A percentile compares a stretch with the other conserved stretches of the same genome.
Conservation (phyloP, 148 eudicot species). For the Chenopodium formosanum region DNA sequence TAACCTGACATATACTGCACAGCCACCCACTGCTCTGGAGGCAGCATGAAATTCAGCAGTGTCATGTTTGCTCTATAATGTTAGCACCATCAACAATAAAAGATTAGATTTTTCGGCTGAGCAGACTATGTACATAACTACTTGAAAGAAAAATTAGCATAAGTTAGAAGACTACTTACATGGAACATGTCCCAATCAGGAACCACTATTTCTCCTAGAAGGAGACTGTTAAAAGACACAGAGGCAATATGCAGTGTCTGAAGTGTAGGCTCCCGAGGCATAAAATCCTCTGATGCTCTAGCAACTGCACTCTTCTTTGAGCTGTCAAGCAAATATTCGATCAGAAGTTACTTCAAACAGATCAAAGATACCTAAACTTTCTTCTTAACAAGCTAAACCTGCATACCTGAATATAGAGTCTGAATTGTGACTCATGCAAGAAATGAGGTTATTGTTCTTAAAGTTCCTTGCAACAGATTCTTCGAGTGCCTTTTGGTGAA, state of each 20-base stretch:
- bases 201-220: conserved; percentile 63
- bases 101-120: not conserved
- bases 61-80: conserved; percentile 49
- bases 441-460: conserved; percentile 49
- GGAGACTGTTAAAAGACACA: conserved; percentile 58
- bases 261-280: conserved; percentile 49
- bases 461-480: conserved; percentile 49
- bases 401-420: conserved; percentile 58
- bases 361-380: not conserved
- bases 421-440: conserved; percentile 61
- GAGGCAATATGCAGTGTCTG: conserved; percentile 59
- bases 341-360: conserved; percentile 16
- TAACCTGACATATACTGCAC: conserved; percentile 63
- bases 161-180: conserved; percentile 27
- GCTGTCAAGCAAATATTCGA: conserved; percentile 30
- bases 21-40: conserved; percentile 57
- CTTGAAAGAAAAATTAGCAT: no score
- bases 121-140: not conserved
- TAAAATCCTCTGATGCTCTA: conserved; percentile 65
- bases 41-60: conserved; percentile 61
- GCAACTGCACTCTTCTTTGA: conserved; percentile 49
- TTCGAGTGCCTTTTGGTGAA: conserved; percentile 49
- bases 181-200: conserved; percentile 80
- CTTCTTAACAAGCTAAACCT: not conserved
- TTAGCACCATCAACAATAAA: not conserved